Percentiles rank a stretch among this genome's conserved stretches.
Conservation (phyloP, 805 yeast genomes). For the Debaryomyces prosopidis region DNA sequence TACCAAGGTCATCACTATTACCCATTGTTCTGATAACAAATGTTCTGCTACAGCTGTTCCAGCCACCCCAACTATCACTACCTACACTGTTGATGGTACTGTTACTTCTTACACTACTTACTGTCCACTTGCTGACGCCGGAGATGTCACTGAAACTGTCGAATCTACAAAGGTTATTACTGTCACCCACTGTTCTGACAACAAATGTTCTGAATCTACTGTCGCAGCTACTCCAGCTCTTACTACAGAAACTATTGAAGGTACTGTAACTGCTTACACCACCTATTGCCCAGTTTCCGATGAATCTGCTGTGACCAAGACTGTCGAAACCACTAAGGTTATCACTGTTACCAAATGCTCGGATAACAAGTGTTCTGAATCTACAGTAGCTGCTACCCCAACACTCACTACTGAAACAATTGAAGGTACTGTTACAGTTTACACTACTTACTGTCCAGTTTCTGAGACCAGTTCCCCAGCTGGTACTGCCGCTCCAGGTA, state of each 20-base stretch:
- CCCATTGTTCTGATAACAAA: conserved; percentile 16
- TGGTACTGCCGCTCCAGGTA: conserved; percentile 17
- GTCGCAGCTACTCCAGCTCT: conserved; percentile 28
- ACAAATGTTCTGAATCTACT: conserved; percentile 20
- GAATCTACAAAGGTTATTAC: conserved; percentile 19
- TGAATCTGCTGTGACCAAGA: conserved; percentile 19
- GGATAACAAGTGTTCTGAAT: conserved; percentile 24
- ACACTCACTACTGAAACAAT: conserved; percentile 27
- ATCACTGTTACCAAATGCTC: conserved; percentile 29
- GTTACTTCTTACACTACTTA: conserved; percentile 25
- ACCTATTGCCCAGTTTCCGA: conserved; percentile 13
- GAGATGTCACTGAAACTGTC: conserved; percentile 15
- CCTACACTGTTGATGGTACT: conserved; percentile 14
- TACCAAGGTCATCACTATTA: conserved; percentile 14
- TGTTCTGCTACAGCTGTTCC: conserved; percentile 16
- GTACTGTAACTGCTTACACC: conserved; percentile 9
- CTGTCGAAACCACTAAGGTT: conserved; percentile 17
- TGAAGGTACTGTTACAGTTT: conserved; percentile 14
- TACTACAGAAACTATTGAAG: conserved; percentile 25
- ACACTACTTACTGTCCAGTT: conserved; percentile 12
- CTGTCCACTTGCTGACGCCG: conserved; percentile 21
- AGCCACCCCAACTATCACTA: neutral
- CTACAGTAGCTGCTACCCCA: conserved; percentile 27
- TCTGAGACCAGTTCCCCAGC: conserved; percentile 18
- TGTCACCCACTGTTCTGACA: conserved; percentile 28